A percentile compares a stretch with the other conserved stretches of the same genome.
These are phyloP conservation scores for Solanum hybrid DNA, from an alignment of 305 asterid species.

Conservation along the genomic window DNA sequence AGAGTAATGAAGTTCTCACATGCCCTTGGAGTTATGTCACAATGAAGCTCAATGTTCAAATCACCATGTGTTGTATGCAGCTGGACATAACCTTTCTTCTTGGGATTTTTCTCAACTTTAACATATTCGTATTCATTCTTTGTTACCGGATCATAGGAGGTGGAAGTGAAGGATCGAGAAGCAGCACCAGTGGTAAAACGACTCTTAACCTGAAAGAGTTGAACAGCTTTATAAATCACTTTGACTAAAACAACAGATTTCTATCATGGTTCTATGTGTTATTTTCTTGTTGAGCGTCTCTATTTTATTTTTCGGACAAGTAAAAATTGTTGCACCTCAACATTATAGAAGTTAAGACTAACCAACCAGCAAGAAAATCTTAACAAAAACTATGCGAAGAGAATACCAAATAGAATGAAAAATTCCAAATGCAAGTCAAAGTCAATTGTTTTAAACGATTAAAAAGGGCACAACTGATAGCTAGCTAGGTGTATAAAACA, in stretches of 20 bases:
- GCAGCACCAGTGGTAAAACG: constrained; percentile 94
- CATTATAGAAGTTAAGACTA: background rate
- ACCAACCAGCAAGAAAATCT: background rate
- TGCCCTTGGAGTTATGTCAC: constrained; percentile 87
- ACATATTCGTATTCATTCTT: constrained; percentile 75
- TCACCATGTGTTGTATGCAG: constrained; percentile 95
- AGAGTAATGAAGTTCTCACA: constrained; percentile 90
- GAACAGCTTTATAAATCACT: constrained; percentile 10
- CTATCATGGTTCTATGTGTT: background rate
- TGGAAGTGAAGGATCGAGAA: constrained; percentile 93
- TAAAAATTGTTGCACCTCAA: background rate
- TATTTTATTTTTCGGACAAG: background rate
- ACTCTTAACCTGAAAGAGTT: constrained; percentile 72
- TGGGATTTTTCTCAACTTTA: constrained; percentile 96
- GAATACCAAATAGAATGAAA: background rate
- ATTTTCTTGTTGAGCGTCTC: background rate
- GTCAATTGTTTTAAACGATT: background rate
- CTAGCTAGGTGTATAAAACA: background rate
- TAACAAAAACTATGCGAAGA: background rate
- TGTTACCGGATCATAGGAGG: constrained; percentile 87
- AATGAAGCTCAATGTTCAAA: constrained; percentile 93
- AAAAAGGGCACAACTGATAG: background rate
- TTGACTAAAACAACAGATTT: background rate
- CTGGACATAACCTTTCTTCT: constrained; percentile 76
- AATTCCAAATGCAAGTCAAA: background rate